Evolutionary conservation across 495 filamentous ascomycete species (phyloP).

Genomic region (Jackrogersella multiformis): DNA sequence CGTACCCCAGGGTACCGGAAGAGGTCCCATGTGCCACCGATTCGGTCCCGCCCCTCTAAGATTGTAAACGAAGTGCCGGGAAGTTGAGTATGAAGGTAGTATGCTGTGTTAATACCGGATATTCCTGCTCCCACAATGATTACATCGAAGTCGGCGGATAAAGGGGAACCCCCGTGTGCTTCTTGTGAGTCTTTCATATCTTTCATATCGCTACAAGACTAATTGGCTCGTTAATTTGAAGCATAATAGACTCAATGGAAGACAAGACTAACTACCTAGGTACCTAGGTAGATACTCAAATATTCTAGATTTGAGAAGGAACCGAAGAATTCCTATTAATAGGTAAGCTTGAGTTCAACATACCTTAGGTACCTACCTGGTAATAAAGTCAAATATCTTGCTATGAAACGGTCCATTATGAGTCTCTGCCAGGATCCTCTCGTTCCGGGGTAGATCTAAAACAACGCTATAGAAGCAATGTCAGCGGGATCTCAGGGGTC

Average conservation of each 20-base stretch:
- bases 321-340: too few species aligned
- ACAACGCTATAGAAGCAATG: neutral
- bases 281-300: neutral
- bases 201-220: too few species aligned
- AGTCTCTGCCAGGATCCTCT: neutral
- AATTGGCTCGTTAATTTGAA: too few species aligned
- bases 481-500: neutral
- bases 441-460: neutral
- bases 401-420: neutral
- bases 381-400: too few species aligned
- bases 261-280: neutral
- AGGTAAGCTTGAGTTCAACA: too few species aligned
- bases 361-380: too few species aligned
- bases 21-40: conserved; percentile 80
- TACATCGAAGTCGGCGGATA: conserved; percentile 57
- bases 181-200: neutral
- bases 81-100: conserved; percentile 68
- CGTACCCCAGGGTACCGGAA: conserved; percentile 77
- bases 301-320: too few species aligned
- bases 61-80: conserved; percentile 66
- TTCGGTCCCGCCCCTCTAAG: conserved; percentile 66
- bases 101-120: conserved; percentile 78
- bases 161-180: neutral
- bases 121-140: conserved; percentile 78
- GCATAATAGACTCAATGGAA: neutral